Base-by-base conservation (phyloP, 108 stramenopile species). In the Fragilaria radians region DNA sequence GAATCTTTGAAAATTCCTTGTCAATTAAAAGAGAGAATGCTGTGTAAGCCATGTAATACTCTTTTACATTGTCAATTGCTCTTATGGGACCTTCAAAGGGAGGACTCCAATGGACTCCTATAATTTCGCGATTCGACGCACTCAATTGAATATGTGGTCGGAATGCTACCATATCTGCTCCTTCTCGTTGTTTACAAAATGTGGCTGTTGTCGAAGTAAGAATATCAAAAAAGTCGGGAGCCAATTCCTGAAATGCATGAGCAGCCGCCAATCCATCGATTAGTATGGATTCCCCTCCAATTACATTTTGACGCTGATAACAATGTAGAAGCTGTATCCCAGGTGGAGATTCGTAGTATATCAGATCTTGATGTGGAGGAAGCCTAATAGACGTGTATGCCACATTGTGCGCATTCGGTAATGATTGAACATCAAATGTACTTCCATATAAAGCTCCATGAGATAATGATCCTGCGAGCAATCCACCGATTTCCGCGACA, bases 221-320 rank as follows among this genome's bases (percentile, higher is more conserved):
- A 22, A 53, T 71, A 34, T 80, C 79, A 64, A 90, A 90, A 21
- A 73, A 54, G 17, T 79, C 70, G 0, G 85, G 89, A 17, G 74
- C 77, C 26, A 85, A 27, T 21, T 63, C 55, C 21, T 79, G 56
- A 48, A 90, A 60, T 21, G 68, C 63, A 50, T 86, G 68, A 4
- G 83, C 89, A 18, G 89, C 89, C 14, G 89, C 89, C 79, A 90
- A 62, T 26, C 65, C 80, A 70, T 90, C 89, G n/a, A 90, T 71
- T 66, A 90, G 60, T 0, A 74, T 47, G 28, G 82, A 84, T 51
- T 83, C 81, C 0, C 89, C 89, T 18, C 83, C 83, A 1, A 67
- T 48, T 1, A 82, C 70, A 30, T 51, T 59, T 9, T 67, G 25
- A 47, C 69, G 74, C 3, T 56, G 47, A 7, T 75, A 77, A 54